phyloP scores from a whole-genome alignment of 352 stramenopile genomes.

The Peronospora destructor region DNA sequence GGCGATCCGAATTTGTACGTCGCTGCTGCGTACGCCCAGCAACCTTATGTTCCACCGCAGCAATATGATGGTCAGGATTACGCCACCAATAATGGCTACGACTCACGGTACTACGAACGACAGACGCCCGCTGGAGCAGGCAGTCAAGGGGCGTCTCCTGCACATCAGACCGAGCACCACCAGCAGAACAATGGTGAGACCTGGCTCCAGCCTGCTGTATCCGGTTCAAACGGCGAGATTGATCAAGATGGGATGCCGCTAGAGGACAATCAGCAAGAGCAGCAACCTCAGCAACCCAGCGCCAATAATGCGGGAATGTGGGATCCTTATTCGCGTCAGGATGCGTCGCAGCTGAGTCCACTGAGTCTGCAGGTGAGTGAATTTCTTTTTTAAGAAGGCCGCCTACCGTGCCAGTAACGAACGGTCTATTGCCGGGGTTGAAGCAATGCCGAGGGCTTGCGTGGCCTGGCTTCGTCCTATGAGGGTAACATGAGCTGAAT shows the following conservation, averaged over 20 bases:
- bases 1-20: slow-evolving; percentile 32
- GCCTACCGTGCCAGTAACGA: slow-evolving; percentile 7
- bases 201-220: slow-evolving; percentile 18
- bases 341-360: slow-evolving; percentile 36
- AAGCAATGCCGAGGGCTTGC: slow-evolving; percentile 3
- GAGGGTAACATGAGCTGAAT: slow-evolving; percentile 17
- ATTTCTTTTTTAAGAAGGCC: slow-evolving; percentile 37
- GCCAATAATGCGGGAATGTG: slow-evolving; percentile 26
- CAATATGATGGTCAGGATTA: slow-evolving; percentile 35
- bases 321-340: slow-evolving; percentile 36
- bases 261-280: slow-evolving; percentile 24
- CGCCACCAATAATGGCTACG: slow-evolving; percentile 24
- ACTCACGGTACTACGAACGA: slow-evolving; percentile 36
- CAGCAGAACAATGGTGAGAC: slow-evolving; percentile 21
- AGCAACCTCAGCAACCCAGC: slow-evolving; percentile 25
- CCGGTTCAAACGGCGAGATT: slow-evolving; percentile 17
- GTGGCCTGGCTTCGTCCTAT: slow-evolving; percentile 9
- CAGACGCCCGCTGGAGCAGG: slow-evolving; percentile 17
- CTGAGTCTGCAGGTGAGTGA: slow-evolving; percentile 48
- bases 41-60: slow-evolving; percentile 25
- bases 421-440: slow-evolving; percentile 11
- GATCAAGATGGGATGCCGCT: slow-evolving; percentile 25
- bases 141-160: slow-evolving; percentile 25
- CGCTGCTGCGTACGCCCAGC: slow-evolving; percentile 27
- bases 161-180: slow-evolving; percentile 28